Evolutionary conservation across 1,139 yeast genomes (phyloP), one percentile per base, ranked within the genome.

Genomic region (Geotrichum carabidarum): DNA sequence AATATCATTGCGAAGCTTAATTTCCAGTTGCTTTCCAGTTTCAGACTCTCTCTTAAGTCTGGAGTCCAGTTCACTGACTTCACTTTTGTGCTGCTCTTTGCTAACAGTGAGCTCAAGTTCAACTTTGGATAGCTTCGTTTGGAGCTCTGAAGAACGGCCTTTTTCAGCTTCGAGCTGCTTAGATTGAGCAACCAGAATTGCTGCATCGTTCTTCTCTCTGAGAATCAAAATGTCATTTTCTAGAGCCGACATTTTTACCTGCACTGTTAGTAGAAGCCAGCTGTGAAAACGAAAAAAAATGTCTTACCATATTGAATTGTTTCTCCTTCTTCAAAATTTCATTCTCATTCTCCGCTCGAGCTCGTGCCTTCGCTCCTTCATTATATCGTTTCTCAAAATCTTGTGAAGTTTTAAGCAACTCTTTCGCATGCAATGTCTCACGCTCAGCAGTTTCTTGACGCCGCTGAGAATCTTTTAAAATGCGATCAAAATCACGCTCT

Each of bases 401-500:
- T 9, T 55, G 43, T 4, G 43, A 30, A 46, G 53, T 56, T 59
- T 36, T 60, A 59, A 14, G 54, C 51, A 56, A 64, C 47, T 54
- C 63, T 54, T 50, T 57, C 15, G 57, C 50, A 37, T 59, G 60
- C 11, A 47, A 38, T 1, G 59, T 57, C n/a, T 62, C 65, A 31
- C 56, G 58, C 44, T 60, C 65, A 8, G 65, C 59, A 38, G 60
- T 56, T 49, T 59, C 59, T 27, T 59, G 60, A 18, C 59, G 57
- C 42, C 56, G 59, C 37, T 58, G 57, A 5, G 64, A 55, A 4
- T 59, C 57, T 8, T 56, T 58, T 18, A 64, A 65, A 15, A 56
- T 56, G 17, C 61, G 62, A 27, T 65, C 68, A 6, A 60, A 47
- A 4, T 68, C 70, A 2, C 63, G 57, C 57, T 84, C 84, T 27